Conservation (phyloP, 2,329 filamentous ascomycete genomes). For the Verticillium isaacii region DNA sequence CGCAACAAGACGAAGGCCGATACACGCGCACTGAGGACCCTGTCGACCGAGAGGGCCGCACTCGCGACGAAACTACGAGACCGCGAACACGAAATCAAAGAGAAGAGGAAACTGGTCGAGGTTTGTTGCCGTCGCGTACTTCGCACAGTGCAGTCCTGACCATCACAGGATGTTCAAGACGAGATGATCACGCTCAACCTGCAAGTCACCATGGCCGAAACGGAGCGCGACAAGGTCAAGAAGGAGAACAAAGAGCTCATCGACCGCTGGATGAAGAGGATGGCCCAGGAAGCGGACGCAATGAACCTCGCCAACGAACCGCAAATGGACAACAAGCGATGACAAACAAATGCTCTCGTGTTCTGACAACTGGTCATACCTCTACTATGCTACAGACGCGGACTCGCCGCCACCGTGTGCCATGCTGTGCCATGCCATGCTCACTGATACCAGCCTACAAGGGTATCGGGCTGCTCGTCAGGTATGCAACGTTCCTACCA, state of each 20-base stretch:
- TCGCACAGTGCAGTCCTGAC: background rate
- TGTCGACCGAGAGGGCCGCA: slow-evolving; percentile 58
- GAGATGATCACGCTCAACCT: slow-evolving; percentile 85
- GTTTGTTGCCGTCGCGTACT: slow-evolving; percentile 27
- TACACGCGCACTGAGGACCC: slow-evolving; percentile 51
- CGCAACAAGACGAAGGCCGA: slow-evolving; percentile 57
- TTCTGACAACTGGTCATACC: background rate
- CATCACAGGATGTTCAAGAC: slow-evolving; percentile 71
- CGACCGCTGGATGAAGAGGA: slow-evolving; percentile 84
- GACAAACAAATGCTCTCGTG: background rate
- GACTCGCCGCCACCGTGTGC: background rate
- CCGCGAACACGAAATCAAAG: slow-evolving; percentile 77
- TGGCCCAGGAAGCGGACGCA: slow-evolving; percentile 78
- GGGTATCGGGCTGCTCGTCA: slow-evolving; percentile 11
- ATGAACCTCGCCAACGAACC: slow-evolving; percentile 69
- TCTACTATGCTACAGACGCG: background rate
- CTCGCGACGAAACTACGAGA: slow-evolving; percentile 69
- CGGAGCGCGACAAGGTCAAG: slow-evolving; percentile 66
- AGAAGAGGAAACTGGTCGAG: slow-evolving; percentile 79
- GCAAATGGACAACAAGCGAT: background rate
- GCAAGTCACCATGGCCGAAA: slow-evolving; percentile 81
- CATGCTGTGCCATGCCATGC: background rate
- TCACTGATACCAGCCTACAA: background rate
- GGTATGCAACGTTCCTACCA: slow-evolving; percentile 10
- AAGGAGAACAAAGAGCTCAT: slow-evolving; percentile 86